These are phyloP conservation scores for Nevesoporus exiguus DNA, from an alignment of 768 basidiomycete species.

Conservation along the genomic window DNA sequence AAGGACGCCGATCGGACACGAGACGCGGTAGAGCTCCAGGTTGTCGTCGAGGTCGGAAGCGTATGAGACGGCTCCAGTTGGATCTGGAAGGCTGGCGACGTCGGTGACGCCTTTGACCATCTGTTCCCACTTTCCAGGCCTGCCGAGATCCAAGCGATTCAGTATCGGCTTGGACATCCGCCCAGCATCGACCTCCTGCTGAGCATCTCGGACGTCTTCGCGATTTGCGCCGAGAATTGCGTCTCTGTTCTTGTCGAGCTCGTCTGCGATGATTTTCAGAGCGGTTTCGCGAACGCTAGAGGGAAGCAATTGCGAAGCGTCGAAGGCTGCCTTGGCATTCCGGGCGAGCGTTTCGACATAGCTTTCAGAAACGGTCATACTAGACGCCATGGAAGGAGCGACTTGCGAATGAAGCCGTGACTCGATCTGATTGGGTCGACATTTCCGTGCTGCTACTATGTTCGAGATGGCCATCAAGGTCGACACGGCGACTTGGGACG, in stretches of 20 bases:
- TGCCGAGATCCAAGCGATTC: constrained; percentile 78
- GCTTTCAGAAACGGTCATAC: constrained; percentile 10
- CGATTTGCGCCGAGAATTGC: constrained; percentile 78
- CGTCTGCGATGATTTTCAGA: constrained; percentile 62
- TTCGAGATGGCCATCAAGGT: too few species aligned
- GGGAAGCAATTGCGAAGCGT: constrained; percentile 78
- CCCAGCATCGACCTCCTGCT: constrained; percentile 74
- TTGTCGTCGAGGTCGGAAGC: constrained; percentile 85
- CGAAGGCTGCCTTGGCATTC: constrained; percentile 80
- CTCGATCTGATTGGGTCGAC: too few species aligned
- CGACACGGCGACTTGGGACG: too few species aligned
- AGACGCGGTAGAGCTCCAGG: constrained; percentile 87
- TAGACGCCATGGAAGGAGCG: too few species aligned
- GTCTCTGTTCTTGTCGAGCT: constrained; percentile 60
- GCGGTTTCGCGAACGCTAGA: constrained; percentile 67
- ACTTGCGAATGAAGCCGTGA: too few species aligned
- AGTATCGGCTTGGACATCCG: constrained; percentile 79
- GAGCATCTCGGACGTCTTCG: constrained; percentile 79
- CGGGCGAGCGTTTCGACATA: constrained; percentile 63
- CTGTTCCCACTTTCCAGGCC: constrained; percentile 86
- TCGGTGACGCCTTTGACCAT: constrained; percentile 91
- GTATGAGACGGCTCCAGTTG: constrained; percentile 83
- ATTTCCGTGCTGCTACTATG: too few species aligned
- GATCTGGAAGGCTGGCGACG: constrained; percentile 82
- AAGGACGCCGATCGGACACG: constrained; percentile 94